These are phyloP conservation scores for Drechslerella dactyloides DNA, from an alignment of 2,329 filamentous ascomycete genomes.

Conservation along the genomic window DNA sequence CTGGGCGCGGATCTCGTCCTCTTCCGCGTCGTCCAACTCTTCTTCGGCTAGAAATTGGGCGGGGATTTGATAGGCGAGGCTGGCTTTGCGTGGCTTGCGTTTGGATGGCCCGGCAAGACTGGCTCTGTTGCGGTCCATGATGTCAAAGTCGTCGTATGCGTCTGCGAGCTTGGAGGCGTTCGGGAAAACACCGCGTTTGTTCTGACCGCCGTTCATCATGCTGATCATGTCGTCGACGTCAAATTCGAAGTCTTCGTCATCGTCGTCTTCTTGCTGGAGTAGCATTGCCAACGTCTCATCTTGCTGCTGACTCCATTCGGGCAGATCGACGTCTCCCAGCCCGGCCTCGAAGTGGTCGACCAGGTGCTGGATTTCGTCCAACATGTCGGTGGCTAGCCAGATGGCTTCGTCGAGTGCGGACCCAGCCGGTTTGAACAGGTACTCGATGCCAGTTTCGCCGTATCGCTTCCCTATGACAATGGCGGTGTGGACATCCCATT, in stretches of 20 bases:
- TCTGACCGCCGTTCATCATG: constrained; percentile 52
- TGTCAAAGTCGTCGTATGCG: constrained; percentile 70
- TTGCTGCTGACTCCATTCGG: constrained; percentile 25
- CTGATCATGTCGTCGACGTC: constrained; percentile 65
- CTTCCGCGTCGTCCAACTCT: constrained; percentile 66
- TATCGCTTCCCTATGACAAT: constrained; percentile 22
- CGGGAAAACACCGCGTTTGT: constrained; percentile 56
- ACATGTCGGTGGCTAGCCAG: constrained; percentile 38
- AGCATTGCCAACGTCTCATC: constrained; percentile 67
- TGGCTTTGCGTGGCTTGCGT: constrained; percentile 70
- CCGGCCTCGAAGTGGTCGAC: constrained; percentile 39
- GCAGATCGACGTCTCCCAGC: constrained; percentile 3
- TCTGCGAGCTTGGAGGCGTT: constrained; percentile 61
- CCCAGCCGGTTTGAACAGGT: constrained; percentile 35
- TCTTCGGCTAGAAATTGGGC: constrained; percentile 58
- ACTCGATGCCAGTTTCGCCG: constrained; percentile 17
- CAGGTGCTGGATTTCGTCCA: constrained; percentile 27
- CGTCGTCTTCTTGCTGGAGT: constrained; percentile 60
- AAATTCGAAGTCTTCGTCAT: constrained; percentile 54
- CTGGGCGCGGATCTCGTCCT: constrained; percentile 70
- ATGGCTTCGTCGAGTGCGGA: constrained; percentile 26
- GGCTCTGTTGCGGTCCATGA: constrained; percentile 80
- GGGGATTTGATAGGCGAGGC: constrained; percentile 54
- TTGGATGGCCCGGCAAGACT: constrained; percentile 62
- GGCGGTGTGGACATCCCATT: constrained; percentile 12